These are phyloP conservation scores for Scleromitrula shiraiana DNA, from an alignment of 2,329 filamentous ascomycete genomes.

Conservation along the genomic window DNA sequence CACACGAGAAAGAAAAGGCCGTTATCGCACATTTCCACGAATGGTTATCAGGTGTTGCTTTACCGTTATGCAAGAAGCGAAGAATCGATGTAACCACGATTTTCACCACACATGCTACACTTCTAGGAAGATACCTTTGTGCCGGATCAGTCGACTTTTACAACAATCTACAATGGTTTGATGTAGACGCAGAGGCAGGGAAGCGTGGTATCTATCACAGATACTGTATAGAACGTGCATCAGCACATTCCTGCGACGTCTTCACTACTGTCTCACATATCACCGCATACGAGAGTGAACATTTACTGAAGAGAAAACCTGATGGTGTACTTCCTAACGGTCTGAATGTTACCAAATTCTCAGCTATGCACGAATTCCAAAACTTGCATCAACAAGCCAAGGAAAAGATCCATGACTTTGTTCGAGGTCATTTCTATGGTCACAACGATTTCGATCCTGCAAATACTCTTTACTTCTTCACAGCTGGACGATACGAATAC, in stretches of 20 bases:
- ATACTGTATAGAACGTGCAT: slow-evolving; percentile 94
- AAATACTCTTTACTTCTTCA: slow-evolving; percentile 97
- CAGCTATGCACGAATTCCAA: slow-evolving; percentile 97
- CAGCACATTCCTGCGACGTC: slow-evolving; percentile 86
- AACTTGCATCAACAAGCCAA: slow-evolving; percentile 95
- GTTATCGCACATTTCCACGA: slow-evolving; percentile 99
- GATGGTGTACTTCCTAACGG: slow-evolving; percentile 95
- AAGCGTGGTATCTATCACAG: slow-evolving; percentile 98
- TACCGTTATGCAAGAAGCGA: slow-evolving; percentile 86
- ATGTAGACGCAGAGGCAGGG: slow-evolving; percentile 91
- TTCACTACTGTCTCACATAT: slow-evolving; percentile 99
- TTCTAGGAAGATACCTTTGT: slow-evolving; percentile 91
- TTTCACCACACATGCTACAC: slow-evolving; percentile 94
- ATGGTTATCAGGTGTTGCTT: slow-evolving; percentile 90
- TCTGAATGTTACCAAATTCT: slow-evolving; percentile 97
- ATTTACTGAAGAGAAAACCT: slow-evolving; percentile 93
- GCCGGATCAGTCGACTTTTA: slow-evolving; percentile 98
- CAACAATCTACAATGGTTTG: slow-evolving; percentile 96
- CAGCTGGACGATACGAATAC: slow-evolving; percentile 93
- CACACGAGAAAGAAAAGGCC: slow-evolving; percentile 82
- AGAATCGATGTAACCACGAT: slow-evolving; percentile 96
- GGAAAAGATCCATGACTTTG: slow-evolving; percentile 97
- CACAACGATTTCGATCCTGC: slow-evolving; percentile 96
- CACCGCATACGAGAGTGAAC: slow-evolving; percentile 96
- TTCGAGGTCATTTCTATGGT: slow-evolving; percentile 95